Conservation (phyloP, 345 rosid genomes). For the Camelina laxa region DNA sequence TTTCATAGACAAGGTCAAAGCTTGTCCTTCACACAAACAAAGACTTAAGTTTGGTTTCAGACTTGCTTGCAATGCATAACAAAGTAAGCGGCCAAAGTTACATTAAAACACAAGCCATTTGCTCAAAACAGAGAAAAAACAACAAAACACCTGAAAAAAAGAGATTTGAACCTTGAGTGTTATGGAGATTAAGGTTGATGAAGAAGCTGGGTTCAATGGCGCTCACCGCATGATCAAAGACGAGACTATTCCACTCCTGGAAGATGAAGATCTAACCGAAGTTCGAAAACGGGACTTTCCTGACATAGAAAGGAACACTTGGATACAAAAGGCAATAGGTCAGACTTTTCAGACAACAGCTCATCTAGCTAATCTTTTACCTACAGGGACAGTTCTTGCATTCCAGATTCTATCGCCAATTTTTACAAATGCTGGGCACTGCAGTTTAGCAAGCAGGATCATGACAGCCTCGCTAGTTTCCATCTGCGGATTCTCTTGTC, state of each 20-base stretch:
- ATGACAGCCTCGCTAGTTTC: slow-evolving; percentile 62
- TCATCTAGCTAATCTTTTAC: slow-evolving; percentile 80
- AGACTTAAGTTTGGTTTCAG: slow-evolving; percentile 23
- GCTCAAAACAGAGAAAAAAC: slow-evolving; percentile 19
- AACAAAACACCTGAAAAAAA: slow-evolving; percentile 12
- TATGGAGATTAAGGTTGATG: slow-evolving; percentile 41
- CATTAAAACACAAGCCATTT: slow-evolving; percentile 17
- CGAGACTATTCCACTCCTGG: slow-evolving; percentile 25
- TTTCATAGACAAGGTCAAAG: slow-evolving; percentile 18
- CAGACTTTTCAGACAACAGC: slow-evolving; percentile 86
- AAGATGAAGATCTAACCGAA: slow-evolving; percentile 37
- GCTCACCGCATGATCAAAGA: slow-evolving; percentile 7
- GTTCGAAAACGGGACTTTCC: slow-evolving; percentile 43
- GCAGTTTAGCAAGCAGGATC: slow-evolving; percentile 55
- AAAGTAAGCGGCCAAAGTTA: slow-evolving; percentile 19
- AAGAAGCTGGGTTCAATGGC: slow-evolving; percentile 32
- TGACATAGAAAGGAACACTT: slow-evolving; percentile 47
- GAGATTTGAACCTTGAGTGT: slow-evolving; percentile 18
- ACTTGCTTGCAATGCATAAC: slow-evolving; percentile 1
- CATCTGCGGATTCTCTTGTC: slow-evolving; percentile 75
- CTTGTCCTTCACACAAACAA: slow-evolving; percentile 17
- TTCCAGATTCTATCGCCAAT: slow-evolving; percentile 81
- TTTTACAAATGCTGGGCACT: slow-evolving; percentile 71
- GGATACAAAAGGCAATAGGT: slow-evolving; percentile 70
- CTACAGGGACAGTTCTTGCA: slow-evolving; percentile 87